These are phyloP conservation scores for Penstemon davidsonii DNA, from an alignment of 257 asterid genomes.

Conservation along the genomic window DNA sequence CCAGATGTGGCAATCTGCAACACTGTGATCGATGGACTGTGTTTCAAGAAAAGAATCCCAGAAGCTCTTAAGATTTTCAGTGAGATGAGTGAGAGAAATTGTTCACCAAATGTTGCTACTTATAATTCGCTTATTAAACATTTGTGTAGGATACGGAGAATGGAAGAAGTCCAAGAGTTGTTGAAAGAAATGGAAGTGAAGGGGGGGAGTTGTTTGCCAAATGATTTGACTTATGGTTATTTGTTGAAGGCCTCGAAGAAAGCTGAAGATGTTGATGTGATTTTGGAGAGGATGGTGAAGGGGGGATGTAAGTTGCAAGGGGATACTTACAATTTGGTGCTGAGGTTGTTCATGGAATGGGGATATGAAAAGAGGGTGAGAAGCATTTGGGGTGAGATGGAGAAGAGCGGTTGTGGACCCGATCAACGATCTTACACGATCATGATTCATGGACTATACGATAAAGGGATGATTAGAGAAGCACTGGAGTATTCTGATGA, in stretches of 20 bases:
- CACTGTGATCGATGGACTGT: conserved; percentile 69
- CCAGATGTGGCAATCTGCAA: conserved; percentile 76
- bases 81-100: conserved; percentile 53
- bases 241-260: conserved; percentile 52
- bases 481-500: conserved; percentile 54
- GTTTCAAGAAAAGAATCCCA: conserved; percentile 86
- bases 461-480: conserved; percentile 41
- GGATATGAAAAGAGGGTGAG: conserved; percentile 42
- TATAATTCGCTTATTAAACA: conserved; percentile 71
- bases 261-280: conserved; percentile 46
- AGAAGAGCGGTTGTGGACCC: conserved; percentile 65
- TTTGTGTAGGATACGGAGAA: conserved; percentile 63
- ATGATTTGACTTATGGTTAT: conserved; percentile 54
- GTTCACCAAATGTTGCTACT: conserved; percentile 55
- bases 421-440: conserved; percentile 73
- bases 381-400: conserved; percentile 68
- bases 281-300: conserved; percentile 61
- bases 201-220: conserved; percentile 52
- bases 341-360: conserved; percentile 76
- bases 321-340: conserved; percentile 60
- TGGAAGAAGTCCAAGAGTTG: conserved; percentile 63
- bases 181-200: conserved; percentile 57
- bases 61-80: conserved; percentile 62
- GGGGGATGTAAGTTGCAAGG: conserved; percentile 46
- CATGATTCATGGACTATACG: conserved; percentile 60